Evolutionary conservation across 106 monocot genomes (phyloP), one percentile per base, ranked within the genome.

Genomic region (Apostasia shenzhenica): DNA sequence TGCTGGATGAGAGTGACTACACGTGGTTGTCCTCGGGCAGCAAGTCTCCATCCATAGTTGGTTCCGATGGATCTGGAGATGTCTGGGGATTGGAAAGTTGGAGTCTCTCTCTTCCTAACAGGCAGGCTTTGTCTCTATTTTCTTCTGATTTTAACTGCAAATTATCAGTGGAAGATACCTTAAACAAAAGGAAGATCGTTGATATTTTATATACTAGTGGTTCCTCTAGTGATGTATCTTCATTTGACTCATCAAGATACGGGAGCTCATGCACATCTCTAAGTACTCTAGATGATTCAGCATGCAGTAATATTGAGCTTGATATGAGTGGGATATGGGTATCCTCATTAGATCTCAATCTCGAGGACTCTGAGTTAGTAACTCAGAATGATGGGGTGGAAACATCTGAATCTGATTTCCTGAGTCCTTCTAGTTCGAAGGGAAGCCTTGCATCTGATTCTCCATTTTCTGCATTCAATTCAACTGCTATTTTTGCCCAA

Each of bases 341-440:
- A 11, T 74, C 86, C 14, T 69, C 62, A 14, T 46, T 86, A 26
- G 83, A 86, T 72, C 86, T 90, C 40, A 67, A 81, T 41, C 49
- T 10, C 2, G 81, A 90, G 67, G 83, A 81, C 39, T 78, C 78
- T n/a, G 71, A 78, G 11, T 76, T 78, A 62, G 66, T 70, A 4
- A 26, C 52, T 8, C 72, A 75, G 7, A 67, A 66, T 56, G 71
- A 70, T 63, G 70, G 44, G 44, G 58, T 56, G 8, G 73, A 76
- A 26, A 13, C 51, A 1, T 71, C 75, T 13, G 68, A 50, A 43
- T 63, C 73, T 3, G 80, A 83, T 57, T 83, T 90, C 41, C 81
- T 79, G 41, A 90, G 86, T 59, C 86, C 90, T 13, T 78, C 82
- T 55, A 59, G 62, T 63, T 71, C 59, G 10, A 72, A 4, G 61